phyloP scores from a whole-genome alignment of 1,284 basidiomycete genomes.

The Meira nashicola region DNA sequence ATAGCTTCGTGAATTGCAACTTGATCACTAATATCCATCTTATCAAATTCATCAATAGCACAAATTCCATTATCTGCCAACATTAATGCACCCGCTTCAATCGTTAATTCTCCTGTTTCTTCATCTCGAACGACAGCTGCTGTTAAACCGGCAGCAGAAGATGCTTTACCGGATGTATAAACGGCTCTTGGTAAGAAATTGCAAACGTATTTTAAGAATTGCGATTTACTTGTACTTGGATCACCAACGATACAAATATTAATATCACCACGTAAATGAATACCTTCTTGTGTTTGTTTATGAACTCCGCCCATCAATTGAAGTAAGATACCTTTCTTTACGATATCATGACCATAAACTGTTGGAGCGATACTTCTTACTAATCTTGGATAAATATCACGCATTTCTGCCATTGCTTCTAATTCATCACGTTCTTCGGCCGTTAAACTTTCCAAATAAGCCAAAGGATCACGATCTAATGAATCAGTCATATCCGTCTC shows the following conservation, averaged over 20 bases:
- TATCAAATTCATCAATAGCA: constrained; percentile 99
- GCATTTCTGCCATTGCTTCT: constrained; percentile 82
- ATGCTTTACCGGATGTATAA: constrained; percentile 98
- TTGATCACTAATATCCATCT: constrained; percentile 98
- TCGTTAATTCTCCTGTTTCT: constrained; percentile 98
- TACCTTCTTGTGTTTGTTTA: constrained; percentile 92
- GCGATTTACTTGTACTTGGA: constrained; percentile 93
- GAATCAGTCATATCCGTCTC: constrained; percentile 74
- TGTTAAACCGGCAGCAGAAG: constrained; percentile 95
- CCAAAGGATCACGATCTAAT: constrained; percentile 66
- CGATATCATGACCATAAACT: constrained; percentile 93
- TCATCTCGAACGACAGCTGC: constrained; percentile 98
- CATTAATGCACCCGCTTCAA: constrained; percentile 93
- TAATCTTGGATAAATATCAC: constrained; percentile 88
- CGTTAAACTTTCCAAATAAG: constrained; percentile 69
- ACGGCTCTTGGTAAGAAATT: constrained; percentile 98
- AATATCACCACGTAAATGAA: constrained; percentile 93
- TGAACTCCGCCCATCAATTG: constrained; percentile 99
- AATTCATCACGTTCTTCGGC: constrained; percentile 93
- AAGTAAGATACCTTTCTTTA: constrained; percentile 94
- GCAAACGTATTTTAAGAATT: constrained; percentile 97
- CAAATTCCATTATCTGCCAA: constrained; percentile 99
- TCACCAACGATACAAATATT: constrained; percentile 99
- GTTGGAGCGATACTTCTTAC: constrained; percentile 95
- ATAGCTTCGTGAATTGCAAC: constrained; percentile 99